A percentile compares a stretch with the other conserved stretches of the same genome.
Conservation (phyloP, 441 rosid genomes). For the Euphorbia corollata region DNA sequence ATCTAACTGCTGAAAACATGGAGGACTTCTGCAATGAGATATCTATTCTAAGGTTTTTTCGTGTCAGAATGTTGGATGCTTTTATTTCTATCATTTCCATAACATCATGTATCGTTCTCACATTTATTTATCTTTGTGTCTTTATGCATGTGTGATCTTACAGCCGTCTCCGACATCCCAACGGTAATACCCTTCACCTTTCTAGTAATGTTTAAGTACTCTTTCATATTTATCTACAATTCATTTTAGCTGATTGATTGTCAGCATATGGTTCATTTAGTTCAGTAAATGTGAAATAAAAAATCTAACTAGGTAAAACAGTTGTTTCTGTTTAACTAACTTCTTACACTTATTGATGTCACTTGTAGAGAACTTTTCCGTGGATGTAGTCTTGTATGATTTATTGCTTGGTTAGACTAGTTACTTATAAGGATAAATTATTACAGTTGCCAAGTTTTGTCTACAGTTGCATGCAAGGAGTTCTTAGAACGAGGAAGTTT, state of each 20-base stretch:
- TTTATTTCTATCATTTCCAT: conserved; percentile 19
- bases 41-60: conserved; percentile 80
- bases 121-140: conserved; percentile 19
- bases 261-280: background rate
- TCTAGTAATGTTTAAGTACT: conserved; percentile 13
- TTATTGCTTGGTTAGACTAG: background rate
- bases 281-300: background rate
- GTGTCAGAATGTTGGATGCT: conserved; percentile 17
- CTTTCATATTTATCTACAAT: conserved; percentile 10
- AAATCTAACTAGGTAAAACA: background rate
- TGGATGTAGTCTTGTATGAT: background rate
- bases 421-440: background rate
- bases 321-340: background rate
- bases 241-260: background rate
- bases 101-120: conserved; percentile 30
- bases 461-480: background rate
- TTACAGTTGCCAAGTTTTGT: background rate
- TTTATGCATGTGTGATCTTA: conserved; percentile 28
- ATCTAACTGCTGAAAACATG: conserved; percentile 95
- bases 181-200: conserved; percentile 56
- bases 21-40: conserved; percentile 98
- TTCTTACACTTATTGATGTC: background rate
- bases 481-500: background rate
- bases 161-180: conserved; percentile 97
- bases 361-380: background rate